phyloP scores from a whole-genome alignment of 2,329 filamentous ascomycete species.

The Pseudogymnoascus sp. region DNA sequence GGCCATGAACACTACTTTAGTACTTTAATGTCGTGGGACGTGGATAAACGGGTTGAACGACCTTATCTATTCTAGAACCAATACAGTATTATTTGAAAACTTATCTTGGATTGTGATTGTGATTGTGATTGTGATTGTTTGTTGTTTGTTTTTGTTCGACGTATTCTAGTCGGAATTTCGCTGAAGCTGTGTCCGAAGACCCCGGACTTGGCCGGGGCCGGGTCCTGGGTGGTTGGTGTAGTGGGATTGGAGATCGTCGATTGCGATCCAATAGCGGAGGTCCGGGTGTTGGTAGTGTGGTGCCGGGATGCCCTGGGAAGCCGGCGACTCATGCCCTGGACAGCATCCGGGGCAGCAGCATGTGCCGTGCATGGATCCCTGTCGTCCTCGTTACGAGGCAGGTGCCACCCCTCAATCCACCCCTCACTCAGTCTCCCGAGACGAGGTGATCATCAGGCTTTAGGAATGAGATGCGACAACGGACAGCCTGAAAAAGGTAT shows the following conservation, averaged over 20 bases:
- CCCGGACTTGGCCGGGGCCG: not conserved
- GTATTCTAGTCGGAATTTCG: not conserved
- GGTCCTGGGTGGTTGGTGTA: not conserved
- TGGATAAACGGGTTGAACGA: not conserved
- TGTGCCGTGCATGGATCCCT: not conserved
- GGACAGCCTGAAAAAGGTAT: not conserved
- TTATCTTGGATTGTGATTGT: not conserved
- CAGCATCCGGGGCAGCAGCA: not conserved
- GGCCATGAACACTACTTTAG: not conserved
- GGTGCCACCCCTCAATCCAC: not conserved
- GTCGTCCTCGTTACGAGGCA: not conserved
- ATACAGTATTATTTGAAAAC: not conserved
- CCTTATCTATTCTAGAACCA: not conserved
- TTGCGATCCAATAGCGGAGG: not conserved
- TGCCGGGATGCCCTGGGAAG: not conserved
- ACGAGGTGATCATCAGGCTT: not conserved
- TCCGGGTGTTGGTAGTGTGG: not conserved
- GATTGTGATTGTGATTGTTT: not conserved
- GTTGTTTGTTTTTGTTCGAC: not conserved
- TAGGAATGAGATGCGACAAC: not conserved
- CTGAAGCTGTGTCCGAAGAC: not conserved
- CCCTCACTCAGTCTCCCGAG: not conserved
- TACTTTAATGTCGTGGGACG: not conserved
- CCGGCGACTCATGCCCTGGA: not conserved
- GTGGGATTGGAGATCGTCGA: not conserved